A percentile compares a stretch with the other conserved stretches of the same genome.
phyloP scores from a whole-genome alignment of 257 asterid genomes.

The Euphrasia confusa region DNA sequence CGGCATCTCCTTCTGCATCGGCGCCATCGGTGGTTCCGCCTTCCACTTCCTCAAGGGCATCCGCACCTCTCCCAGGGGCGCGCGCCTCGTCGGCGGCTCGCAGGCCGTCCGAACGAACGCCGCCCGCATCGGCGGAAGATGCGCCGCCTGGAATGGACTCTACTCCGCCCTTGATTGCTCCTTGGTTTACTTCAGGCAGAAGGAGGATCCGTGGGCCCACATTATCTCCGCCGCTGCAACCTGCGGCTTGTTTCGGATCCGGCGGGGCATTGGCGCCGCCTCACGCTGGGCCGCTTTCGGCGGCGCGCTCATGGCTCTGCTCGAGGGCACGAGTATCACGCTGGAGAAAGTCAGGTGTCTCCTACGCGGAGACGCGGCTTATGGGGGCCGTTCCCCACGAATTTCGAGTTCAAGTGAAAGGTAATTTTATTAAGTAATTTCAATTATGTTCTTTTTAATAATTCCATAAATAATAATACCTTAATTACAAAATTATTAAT shows the following conservation, averaged over 20 bases:
- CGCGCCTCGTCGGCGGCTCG: slow-evolving; percentile 36
- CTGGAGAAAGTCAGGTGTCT: too few species aligned
- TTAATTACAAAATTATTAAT: too few species aligned
- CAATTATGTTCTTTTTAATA: too few species aligned
- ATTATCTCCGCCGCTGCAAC: slow-evolving; percentile 63
- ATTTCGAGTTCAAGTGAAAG: too few species aligned
- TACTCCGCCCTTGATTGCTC: slow-evolving; percentile 61
- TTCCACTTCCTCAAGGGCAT: slow-evolving; percentile 64
- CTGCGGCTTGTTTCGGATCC: slow-evolving; percentile 55
- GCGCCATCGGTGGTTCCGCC: slow-evolving; percentile 61
- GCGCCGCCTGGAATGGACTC: slow-evolving; percentile 75
- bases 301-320: slow-evolving; percentile 24
- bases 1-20: slow-evolving; percentile 62
- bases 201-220: slow-evolving; percentile 75
- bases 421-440: too few species aligned
- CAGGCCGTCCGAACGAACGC: slow-evolving; percentile 69
- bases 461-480: too few species aligned
- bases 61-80: slow-evolving; percentile 60
- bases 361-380: too few species aligned
- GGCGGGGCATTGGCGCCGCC: slow-evolving; percentile 54
- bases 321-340: too few species aligned
- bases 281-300: slow-evolving; percentile 49
- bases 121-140: slow-evolving; percentile 68
- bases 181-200: slow-evolving; percentile 56
- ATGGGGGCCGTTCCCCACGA: too few species aligned